These are phyloP conservation scores for Paxillus ammoniavirescens DNA, from an alignment of 768 basidiomycete species.

Conservation along the genomic window DNA sequence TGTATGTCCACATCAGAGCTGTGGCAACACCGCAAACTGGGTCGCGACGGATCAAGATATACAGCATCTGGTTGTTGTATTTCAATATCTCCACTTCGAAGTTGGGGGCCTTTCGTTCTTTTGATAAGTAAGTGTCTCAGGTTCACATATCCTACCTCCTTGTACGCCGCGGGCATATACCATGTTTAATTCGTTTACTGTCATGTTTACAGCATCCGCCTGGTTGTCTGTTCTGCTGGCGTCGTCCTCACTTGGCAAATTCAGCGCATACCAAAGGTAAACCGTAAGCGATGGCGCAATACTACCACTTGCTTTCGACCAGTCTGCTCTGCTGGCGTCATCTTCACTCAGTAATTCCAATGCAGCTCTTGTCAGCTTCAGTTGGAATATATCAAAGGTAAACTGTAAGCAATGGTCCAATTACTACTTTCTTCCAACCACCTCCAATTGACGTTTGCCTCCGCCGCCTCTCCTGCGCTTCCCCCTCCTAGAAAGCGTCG, in stretches of 20 bases:
- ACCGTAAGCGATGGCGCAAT: too few species aligned
- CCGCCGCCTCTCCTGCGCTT: background rate
- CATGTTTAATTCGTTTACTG: too few species aligned
- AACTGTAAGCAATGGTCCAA: slow-evolving; percentile 8
- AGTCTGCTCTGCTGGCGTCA: background rate
- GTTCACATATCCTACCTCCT: background rate
- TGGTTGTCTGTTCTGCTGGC: slow-evolving; percentile 13
- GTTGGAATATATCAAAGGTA: slow-evolving; percentile 22
- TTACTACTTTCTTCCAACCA: slow-evolving; percentile 2
- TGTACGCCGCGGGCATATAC: too few species aligned
- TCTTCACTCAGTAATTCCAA: slow-evolving; percentile 1
- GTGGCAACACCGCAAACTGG: background rate
- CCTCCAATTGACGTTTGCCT: background rate
- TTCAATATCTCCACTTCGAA: background rate
- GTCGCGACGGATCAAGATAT: background rate
- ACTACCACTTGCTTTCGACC: too few species aligned
- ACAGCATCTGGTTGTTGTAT: background rate
- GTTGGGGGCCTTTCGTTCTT: too few species aligned
- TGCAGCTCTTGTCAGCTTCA: slow-evolving; percentile 13
- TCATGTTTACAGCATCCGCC: slow-evolving; percentile 10
- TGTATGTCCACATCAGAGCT: background rate
- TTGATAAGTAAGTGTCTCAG: background rate
- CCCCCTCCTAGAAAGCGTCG: background rate
- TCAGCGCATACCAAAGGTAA: too few species aligned
- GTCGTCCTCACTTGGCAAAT: too few species aligned